Percentiles rank a stretch among this genome's conserved stretches.
Evolutionary conservation across 257 asterid genomes (phyloP).

Genomic region (Solanum pennellii): DNA sequence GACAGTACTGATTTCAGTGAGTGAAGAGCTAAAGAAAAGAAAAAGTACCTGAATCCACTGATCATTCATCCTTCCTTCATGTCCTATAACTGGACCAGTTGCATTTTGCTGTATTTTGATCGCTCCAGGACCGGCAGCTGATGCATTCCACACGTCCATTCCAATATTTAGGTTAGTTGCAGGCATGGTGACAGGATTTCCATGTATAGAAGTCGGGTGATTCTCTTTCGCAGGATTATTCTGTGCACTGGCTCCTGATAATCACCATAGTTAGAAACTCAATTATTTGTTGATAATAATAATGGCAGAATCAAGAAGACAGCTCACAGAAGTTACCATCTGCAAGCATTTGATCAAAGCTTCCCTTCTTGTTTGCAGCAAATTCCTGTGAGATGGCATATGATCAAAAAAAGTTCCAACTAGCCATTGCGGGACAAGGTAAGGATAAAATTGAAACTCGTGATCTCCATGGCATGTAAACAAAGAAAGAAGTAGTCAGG

Average conservation of each 20-base stretch:
- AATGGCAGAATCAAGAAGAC: background rate
- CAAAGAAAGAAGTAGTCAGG: background rate
- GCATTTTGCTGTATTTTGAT: constrained; percentile 47
- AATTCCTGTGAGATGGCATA: constrained; percentile 35
- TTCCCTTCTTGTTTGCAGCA: constrained; percentile 69
- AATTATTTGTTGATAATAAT: background rate
- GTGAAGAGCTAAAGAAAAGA: background rate
- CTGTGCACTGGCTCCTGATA: constrained; percentile 68
- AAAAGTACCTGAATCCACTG: constrained; percentile 71
- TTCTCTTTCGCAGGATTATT: constrained; percentile 30
- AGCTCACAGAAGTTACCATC: constrained; percentile 45
- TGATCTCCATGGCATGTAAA: background rate
- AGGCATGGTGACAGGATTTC: constrained; percentile 64
- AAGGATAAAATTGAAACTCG: background rate
- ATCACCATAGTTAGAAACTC: background rate
- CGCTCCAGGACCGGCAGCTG: constrained; percentile 64
- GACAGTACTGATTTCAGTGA: background rate
- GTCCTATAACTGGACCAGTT: constrained; percentile 40
- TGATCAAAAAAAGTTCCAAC: background rate
- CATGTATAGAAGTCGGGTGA: constrained; percentile 48
- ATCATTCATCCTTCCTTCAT: constrained; percentile 55
- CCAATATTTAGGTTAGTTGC: constrained; percentile 77
- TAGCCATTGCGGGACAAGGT: background rate
- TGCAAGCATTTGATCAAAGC: constrained; percentile 91
- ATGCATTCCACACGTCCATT: constrained; percentile 84